phyloP scores from a whole-genome alignment of 2,329 filamentous ascomycete genomes.

The Sporothrix luriei region DNA sequence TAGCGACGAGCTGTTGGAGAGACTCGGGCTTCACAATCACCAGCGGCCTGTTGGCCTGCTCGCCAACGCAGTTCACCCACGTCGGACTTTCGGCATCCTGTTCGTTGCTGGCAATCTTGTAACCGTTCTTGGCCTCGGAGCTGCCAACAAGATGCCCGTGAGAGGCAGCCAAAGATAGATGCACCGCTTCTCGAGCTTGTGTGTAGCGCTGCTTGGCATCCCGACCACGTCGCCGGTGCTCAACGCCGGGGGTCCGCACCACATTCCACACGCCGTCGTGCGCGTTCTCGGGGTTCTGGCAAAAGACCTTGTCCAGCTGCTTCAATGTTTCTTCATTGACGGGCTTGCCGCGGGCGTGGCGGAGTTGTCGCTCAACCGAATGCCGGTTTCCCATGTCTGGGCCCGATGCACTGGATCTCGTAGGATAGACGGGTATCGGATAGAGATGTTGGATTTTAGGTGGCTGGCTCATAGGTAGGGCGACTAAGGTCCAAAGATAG shows the following conservation, averaged over 20 bases:
- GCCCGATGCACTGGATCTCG: background rate
- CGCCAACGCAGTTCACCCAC: constrained; percentile 38
- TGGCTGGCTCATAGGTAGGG: background rate
- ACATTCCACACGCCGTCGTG: constrained; percentile 34
- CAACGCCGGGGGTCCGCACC: constrained; percentile 27
- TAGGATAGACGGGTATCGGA: no score
- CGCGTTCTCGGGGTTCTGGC: constrained; percentile 30
- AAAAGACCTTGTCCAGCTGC: constrained; percentile 32
- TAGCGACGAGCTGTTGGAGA: constrained; percentile 37
- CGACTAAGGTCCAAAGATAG: background rate
- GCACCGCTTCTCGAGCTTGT: constrained; percentile 31
- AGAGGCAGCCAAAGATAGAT: constrained; percentile 28
- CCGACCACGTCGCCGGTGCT: constrained; percentile 28
- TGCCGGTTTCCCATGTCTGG: constrained; percentile 29
- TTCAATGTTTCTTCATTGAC: constrained; percentile 28
- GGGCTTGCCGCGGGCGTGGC: constrained; percentile 29
- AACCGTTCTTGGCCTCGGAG: constrained; percentile 17
- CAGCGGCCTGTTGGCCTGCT: constrained; percentile 36
- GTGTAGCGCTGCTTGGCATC: constrained; percentile 32
- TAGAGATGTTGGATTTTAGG: background rate
- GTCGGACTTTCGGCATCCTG: background rate
- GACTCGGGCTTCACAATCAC: constrained; percentile 35
- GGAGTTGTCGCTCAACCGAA: constrained; percentile 34
- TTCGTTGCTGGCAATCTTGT: background rate
- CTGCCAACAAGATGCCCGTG: constrained; percentile 25